These are phyloP conservation scores for Fusarium guadeloupense DNA, from an alignment of 2,329 filamentous ascomycete genomes.

Conservation along the genomic window DNA sequence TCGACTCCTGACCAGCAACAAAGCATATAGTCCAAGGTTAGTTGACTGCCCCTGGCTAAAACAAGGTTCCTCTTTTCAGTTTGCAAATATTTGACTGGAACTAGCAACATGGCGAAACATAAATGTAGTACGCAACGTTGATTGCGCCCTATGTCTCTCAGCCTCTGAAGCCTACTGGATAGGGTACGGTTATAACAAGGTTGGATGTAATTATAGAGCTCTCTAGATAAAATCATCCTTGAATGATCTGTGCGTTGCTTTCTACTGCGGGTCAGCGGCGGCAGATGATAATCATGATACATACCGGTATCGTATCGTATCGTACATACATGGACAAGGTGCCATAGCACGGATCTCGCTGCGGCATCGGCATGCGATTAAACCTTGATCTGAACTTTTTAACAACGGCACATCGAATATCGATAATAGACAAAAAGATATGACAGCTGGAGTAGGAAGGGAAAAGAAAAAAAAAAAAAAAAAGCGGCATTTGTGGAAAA, in stretches of 20 bases:
- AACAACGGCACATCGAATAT: slow-evolving; percentile 2
- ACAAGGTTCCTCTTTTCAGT: too few species aligned
- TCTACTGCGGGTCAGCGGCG: slow-evolving; percentile 3
- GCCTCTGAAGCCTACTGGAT: too few species aligned
- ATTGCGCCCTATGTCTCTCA: too few species aligned
- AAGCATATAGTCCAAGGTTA: background rate
- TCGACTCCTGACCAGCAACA: slow-evolving; percentile 6
- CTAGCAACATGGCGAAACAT: slow-evolving; percentile 17
- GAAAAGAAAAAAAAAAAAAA: too few species aligned
- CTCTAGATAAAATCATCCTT: slow-evolving; percentile 5
- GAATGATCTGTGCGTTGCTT: slow-evolving; percentile 23
- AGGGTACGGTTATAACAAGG: too few species aligned
- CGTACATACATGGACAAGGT: too few species aligned
- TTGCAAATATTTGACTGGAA: too few species aligned
- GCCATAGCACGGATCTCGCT: slow-evolving; percentile 21
- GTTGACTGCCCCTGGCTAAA: background rate
- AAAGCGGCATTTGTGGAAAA: too few species aligned
- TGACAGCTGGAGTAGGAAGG: too few species aligned
- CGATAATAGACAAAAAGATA: background rate
- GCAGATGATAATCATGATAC: slow-evolving; percentile 8
- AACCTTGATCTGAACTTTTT: background rate
- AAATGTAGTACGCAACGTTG: background rate
- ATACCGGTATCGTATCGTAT: too few species aligned
- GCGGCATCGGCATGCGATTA: slow-evolving; percentile 15
- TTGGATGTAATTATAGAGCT: too few species aligned